Base-by-base conservation (phyloP, 805 yeast genomes). In the Ascoidea rubescens region DNA sequence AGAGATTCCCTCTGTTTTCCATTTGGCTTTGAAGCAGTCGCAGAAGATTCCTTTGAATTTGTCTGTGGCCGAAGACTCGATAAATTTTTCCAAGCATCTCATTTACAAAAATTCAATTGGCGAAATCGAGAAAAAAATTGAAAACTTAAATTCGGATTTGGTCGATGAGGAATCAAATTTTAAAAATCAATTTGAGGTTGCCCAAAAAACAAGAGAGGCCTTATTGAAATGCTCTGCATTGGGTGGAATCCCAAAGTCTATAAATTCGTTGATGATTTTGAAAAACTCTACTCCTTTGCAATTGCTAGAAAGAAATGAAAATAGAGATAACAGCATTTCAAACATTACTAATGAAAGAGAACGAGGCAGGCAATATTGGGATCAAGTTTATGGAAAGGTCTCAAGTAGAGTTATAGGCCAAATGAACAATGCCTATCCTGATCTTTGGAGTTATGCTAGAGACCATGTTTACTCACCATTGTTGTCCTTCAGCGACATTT, bases 211-310 rank as follows among this genome's bases (percentile, higher is more conserved):
- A 51, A 71, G 95, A 54, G 97, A 90, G 60, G 81, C 89, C 6
- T 67, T 90, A 2, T 67, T 90, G 60, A 90, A 89, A 61, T 73
- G 87, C 4, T 75, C 84, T 0, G 95, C 96, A 0, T 67, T 90
- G 48, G 78, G 81, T 14, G 97, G 97, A 0, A 71, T 89, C 12
- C 97, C 97, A 1, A 82, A 82, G 58, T 78, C 89, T 1, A 90
- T 90, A 64, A 90, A 89, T 64, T 76, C 95, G 1, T 67, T 90
- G 60, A 82, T 78, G 59, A 71, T 73, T 16, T 69, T 89, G 53
- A 78, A 78, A 54, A 74, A 74, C 31, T 79, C 72, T 1, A 86
- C 96, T 0, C 96, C 96, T 4, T 49, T 55, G 0, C 62, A 65
- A 10, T 61, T 80, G 32, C 62, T 77, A 8, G 71, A 70, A 5